Evolutionary conservation across 257 asterid species (phyloP).

Genomic region (Solanum sparsipilum): DNA sequence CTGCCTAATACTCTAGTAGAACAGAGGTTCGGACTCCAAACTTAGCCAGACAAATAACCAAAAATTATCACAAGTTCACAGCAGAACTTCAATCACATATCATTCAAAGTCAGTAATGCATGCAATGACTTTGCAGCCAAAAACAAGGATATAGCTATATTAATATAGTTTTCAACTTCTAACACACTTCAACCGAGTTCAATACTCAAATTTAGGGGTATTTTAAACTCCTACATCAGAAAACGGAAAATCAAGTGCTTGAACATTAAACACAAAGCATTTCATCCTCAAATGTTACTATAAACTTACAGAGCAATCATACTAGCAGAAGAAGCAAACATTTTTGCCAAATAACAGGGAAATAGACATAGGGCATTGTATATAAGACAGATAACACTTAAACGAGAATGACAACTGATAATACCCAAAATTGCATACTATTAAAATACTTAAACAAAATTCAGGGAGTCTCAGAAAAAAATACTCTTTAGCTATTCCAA

Average conservation of each 20-base stretch:
- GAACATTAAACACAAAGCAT: not conserved
- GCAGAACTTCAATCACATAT: not conserved
- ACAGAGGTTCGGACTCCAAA: not conserved
- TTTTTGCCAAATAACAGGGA: not conserved
- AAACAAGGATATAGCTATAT: not conserved
- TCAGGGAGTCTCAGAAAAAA: not conserved
- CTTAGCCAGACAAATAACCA: not conserved
- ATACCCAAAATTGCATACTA: not conserved
- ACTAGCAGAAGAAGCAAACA: not conserved
- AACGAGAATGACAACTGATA: not conserved
- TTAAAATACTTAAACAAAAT: constrained; percentile 1
- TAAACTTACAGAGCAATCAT: not conserved
- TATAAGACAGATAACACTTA: not conserved
- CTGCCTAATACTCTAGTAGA: not conserved
- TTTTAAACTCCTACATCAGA: not conserved
- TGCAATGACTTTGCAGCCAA: not conserved
- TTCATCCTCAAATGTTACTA: not conserved
- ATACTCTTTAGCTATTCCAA: not conserved
- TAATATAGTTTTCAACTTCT: not conserved
- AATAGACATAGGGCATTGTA: not conserved
- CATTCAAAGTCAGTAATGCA: not conserved
- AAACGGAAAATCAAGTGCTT: not conserved
- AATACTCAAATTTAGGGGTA: not conserved
- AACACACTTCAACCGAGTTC: not conserved
- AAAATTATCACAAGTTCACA: not conserved